These are phyloP conservation scores for Talaromyces sp. DNA, from an alignment of 2,329 filamentous ascomycete genomes.

Conservation along the genomic window DNA sequence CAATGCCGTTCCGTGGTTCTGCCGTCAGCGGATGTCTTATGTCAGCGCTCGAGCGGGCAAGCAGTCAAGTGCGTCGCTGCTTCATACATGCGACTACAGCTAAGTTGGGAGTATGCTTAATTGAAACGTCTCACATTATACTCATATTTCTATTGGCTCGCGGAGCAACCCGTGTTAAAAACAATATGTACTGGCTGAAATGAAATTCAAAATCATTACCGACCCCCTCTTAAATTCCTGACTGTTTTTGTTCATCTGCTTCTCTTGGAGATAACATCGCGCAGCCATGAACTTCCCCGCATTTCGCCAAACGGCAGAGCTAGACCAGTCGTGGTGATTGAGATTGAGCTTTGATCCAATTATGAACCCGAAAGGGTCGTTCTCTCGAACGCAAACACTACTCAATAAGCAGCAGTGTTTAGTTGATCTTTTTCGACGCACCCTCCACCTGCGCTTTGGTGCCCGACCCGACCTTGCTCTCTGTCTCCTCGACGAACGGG, in stretches of 20 bases:
- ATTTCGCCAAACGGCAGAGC: neutral
- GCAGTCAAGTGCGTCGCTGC: constrained; percentile 16
- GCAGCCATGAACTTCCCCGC: constrained; percentile 11
- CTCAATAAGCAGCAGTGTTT: neutral
- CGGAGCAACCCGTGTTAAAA: constrained; percentile 12
- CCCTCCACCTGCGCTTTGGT: constrained; percentile 29
- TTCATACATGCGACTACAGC: neutral
- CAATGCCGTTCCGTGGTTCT: constrained; percentile 11
- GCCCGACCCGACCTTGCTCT: constrained; percentile 26
- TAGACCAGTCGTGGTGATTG: constrained; percentile 12
- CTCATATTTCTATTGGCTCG: constrained; percentile 17
- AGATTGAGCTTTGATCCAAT: constrained; percentile 20
- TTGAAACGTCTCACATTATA: constrained; percentile 18
- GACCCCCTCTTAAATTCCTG: constrained; percentile 3
- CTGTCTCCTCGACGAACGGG: constrained; percentile 52
- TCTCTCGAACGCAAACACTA: neutral
- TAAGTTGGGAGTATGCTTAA: neutral
- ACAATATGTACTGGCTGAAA: constrained; percentile 19
- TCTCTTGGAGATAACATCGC: neutral
- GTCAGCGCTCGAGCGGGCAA: constrained; percentile 6
- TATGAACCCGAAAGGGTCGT: constrained; percentile 5
- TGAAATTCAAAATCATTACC: constrained; percentile 20
- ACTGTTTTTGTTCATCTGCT: neutral
- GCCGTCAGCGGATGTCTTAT: neutral
- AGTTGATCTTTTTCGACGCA: constrained; percentile 31